Evolutionary conservation across 2,329 filamentous ascomycete genomes (phyloP).

Genomic region (Drechslera avenae): DNA sequence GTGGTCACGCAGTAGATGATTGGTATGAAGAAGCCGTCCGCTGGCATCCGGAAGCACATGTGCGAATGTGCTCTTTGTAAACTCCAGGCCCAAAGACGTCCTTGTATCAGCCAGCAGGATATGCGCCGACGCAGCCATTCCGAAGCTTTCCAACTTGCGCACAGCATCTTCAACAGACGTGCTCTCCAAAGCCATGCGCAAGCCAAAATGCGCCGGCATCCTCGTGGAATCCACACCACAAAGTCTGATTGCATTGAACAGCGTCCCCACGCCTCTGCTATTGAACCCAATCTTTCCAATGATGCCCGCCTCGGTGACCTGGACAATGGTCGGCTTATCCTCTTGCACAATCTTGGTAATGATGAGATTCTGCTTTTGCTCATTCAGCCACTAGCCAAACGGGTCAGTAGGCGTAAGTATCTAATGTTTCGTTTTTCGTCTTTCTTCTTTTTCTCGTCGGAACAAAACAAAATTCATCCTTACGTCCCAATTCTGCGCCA

Average conservation of each 20-base stretch:
- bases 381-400: conserved; percentile 55
- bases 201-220: conserved; percentile 66
- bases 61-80: conserved; percentile 44
- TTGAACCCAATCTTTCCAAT: conserved; percentile 72
- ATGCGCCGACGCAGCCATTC: conserved; percentile 60
- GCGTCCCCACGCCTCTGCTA: conserved; percentile 61
- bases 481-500: conserved; percentile 65
- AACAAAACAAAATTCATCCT: conserved; percentile 6
- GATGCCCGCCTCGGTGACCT: conserved; percentile 65
- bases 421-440: background rate
- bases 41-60: conserved; percentile 39
- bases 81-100: conserved; percentile 58
- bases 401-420: no score
- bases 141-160: conserved; percentile 49
- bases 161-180: conserved; percentile 55
- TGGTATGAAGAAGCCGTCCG: conserved; percentile 50
- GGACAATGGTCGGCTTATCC: conserved; percentile 56
- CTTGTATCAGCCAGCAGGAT: conserved; percentile 59
- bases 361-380: conserved; percentile 58
- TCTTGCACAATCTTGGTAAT: conserved; percentile 53
- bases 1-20: conserved; percentile 52
- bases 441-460: background rate
- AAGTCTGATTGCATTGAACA: conserved; percentile 66
- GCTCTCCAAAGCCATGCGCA: conserved; percentile 62
- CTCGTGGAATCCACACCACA: conserved; percentile 58